These are phyloP conservation scores for Geotrichum ghanense DNA, from an alignment of 805 yeast genomes.

Conservation along the genomic window DNA sequence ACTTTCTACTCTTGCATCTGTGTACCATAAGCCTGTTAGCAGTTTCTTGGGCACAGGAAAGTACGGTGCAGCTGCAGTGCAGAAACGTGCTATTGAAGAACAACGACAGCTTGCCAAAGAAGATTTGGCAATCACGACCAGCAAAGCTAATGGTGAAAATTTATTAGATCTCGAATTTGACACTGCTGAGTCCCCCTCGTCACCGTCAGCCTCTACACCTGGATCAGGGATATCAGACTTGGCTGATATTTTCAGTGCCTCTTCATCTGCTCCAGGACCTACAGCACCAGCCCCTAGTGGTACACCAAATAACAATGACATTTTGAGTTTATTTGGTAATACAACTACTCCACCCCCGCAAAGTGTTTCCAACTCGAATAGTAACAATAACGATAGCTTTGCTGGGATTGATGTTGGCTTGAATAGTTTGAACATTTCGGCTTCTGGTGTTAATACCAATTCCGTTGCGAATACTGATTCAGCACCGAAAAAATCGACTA, in stretches of 20 bases:
- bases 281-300: background rate
- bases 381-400: constrained; percentile 2
- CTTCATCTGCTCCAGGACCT: constrained; percentile 15
- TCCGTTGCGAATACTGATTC: background rate
- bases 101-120: constrained; percentile 64
- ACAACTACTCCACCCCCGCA: constrained; percentile 4
- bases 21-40: constrained; percentile 73
- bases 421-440: background rate
- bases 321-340: constrained; percentile 7
- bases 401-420: constrained; percentile 1
- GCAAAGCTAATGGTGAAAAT: constrained; percentile 54
- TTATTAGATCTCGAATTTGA: constrained; percentile 78
- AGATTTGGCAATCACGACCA: constrained; percentile 42
- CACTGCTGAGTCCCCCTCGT: constrained; percentile 22
- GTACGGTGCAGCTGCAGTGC: constrained; percentile 31
- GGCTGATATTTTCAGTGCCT: constrained; percentile 47
- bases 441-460: too few species aligned
- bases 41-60: constrained; percentile 41
- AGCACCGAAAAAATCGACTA: constrained; percentile 8
- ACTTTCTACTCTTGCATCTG: constrained; percentile 75
- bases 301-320: background rate
- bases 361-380: constrained; percentile 2
- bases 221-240: constrained; percentile 46
- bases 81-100: constrained; percentile 54
- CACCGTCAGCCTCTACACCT: constrained; percentile 13